Conservation (phyloP, 352 stramenopile species). For the Globisporangium takayamanum region DNA sequence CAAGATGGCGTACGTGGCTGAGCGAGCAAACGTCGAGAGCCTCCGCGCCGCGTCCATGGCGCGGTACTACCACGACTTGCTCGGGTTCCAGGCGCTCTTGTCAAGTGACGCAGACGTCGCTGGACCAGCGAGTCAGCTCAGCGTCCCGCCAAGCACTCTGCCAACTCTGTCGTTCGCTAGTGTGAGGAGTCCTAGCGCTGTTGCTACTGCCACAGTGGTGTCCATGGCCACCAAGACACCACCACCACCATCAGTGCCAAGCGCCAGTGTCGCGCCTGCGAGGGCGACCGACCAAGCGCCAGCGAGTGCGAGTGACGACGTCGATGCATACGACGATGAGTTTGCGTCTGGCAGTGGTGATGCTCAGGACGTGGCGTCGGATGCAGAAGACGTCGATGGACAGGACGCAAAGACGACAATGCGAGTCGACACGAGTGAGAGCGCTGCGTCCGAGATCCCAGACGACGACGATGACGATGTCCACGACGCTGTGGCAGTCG, state of each 20-base stretch:
- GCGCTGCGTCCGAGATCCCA: too few relatives aligned
- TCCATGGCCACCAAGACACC: too few relatives aligned
- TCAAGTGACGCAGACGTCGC: background rate
- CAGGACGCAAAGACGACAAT: background rate
- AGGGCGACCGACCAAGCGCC: too few relatives aligned
- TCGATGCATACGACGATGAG: conserved; percentile 9
- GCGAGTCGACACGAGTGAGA: too few relatives aligned
- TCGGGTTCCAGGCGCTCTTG: conserved; percentile 40
- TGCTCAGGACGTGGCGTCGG: background rate
- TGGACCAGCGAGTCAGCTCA: background rate
- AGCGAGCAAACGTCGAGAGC: conserved; percentile 51
- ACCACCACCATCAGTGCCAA: too few relatives aligned
- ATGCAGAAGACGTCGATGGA: background rate
- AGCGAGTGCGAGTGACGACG: background rate
- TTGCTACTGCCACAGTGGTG: too few relatives aligned
- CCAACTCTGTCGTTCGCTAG: too few relatives aligned
- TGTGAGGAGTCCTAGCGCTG: too few relatives aligned
- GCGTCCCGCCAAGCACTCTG: too few relatives aligned
- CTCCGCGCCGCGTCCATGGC: conserved; percentile 42
- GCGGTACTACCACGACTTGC: conserved; percentile 60
- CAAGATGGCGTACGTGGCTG: conserved; percentile 35
- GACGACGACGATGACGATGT: background rate
- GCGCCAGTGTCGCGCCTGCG: too few relatives aligned
- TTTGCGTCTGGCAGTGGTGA: conserved; percentile 7
- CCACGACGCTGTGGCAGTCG: background rate